phyloP scores from a whole-genome alignment of 2,329 filamentous ascomycete genomes.

The Pseudogymnoascus sp. region DNA sequence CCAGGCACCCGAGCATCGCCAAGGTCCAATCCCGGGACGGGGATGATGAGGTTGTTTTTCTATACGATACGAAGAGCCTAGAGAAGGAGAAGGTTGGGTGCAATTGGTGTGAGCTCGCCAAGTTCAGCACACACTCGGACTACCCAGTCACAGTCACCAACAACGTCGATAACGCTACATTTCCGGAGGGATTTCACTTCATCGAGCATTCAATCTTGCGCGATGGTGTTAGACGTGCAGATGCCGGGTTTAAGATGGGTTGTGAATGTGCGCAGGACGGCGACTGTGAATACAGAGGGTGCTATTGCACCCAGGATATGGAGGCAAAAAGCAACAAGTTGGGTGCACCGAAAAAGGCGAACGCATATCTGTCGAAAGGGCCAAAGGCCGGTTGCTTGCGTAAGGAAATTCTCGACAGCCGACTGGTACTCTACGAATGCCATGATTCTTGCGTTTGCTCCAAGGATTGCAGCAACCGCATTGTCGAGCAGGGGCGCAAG shows the following conservation, averaged over 20 bases:
- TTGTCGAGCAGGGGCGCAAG: conserved; percentile 65
- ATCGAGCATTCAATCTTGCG: conserved; percentile 54
- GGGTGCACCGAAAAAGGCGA: conserved; percentile 13
- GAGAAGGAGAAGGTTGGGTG: conserved; percentile 38
- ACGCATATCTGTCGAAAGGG: conserved; percentile 53
- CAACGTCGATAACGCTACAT: conserved; percentile 44
- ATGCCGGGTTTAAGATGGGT: conserved; percentile 56
- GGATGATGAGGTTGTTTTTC: background rate
- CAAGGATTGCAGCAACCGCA: conserved; percentile 59
- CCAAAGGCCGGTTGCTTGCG: conserved; percentile 44
- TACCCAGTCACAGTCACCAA: conserved; percentile 59
- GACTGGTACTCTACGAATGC: conserved; percentile 70
- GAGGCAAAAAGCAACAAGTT: conserved; percentile 39
- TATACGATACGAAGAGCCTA: background rate
- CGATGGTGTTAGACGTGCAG: conserved; percentile 50
- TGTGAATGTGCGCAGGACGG: conserved; percentile 57
- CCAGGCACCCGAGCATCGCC: background rate
- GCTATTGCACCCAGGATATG: conserved; percentile 55
- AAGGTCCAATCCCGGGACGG: background rate
- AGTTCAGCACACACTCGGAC: conserved; percentile 40
- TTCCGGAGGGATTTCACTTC: conserved; percentile 60
- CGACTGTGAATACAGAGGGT: conserved; percentile 58
- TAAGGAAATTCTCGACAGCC: conserved; percentile 42
- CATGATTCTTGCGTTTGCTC: conserved; percentile 63
- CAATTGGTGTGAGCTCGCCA: conserved; percentile 54